phyloP scores from a whole-genome alignment of 1,284 basidiomycete genomes.

The Neonothopanus nambi region DNA sequence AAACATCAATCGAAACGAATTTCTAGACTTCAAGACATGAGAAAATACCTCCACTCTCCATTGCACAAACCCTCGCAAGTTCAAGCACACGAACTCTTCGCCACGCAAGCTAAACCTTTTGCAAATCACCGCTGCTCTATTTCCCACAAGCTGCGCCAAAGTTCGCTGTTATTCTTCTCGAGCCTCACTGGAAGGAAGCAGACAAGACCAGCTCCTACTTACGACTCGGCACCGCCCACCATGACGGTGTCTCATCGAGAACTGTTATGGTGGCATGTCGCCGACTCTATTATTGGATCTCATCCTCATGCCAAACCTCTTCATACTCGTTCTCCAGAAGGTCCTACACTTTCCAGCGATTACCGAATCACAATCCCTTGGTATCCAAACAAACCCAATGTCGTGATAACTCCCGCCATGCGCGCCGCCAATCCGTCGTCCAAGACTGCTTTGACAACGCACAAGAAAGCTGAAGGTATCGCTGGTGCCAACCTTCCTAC shows the following conservation, averaged over 20 bases:
- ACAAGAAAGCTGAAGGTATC: too few species aligned
- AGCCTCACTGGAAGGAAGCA: too few species aligned
- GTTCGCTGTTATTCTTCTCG: too few species aligned
- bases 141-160: not conserved
- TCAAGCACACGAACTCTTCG: not conserved
- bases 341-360: not conserved
- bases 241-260: too few species aligned
- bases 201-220: too few species aligned
- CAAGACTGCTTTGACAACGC: too few species aligned
- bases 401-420: too few species aligned
- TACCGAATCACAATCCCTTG: too few species aligned
- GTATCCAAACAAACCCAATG: too few species aligned
- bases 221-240: too few species aligned
- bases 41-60: not conserved
- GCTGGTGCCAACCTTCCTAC: too few species aligned
- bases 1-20: not conserved
- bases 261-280: not conserved
- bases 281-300: slow-evolving; percentile 8
- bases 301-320: slow-evolving; percentile 12
- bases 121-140: slow-evolving; percentile 9
- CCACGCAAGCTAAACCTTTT: not conserved
- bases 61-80: not conserved
- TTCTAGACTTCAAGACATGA: slow-evolving; percentile 1
- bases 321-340: not conserved
- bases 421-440: too few species aligned